A percentile compares a stretch with the other conserved stretches of the same genome.
Conservation (phyloP, 2,329 filamentous ascomycete genomes). For the Fusarium sp. region DNA sequence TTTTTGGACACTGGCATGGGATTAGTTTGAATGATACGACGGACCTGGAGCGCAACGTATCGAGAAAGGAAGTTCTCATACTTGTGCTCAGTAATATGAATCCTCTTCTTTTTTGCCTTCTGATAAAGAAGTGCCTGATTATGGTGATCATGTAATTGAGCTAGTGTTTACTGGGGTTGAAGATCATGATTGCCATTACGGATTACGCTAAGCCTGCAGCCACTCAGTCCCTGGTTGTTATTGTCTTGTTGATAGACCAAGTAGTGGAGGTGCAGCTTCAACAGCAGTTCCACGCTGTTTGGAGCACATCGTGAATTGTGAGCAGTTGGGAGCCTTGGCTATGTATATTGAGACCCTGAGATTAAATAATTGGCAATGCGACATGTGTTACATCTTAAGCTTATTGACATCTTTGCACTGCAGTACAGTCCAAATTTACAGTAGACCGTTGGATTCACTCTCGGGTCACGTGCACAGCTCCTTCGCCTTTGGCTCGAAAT, state of each 20-base stretch:
- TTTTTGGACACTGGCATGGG: constrained; percentile 33
- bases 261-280: background rate
- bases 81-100: constrained; percentile 43
- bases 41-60: constrained; percentile 13
- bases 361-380: too few species aligned
- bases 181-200: constrained; percentile 15
- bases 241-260: constrained; percentile 4
- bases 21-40: constrained; percentile 35
- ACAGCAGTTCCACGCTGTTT: background rate
- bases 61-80: constrained; percentile 23
- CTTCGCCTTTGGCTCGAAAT: constrained; percentile 47
- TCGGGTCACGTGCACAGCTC: constrained; percentile 49
- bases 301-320: background rate
- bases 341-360: too few species aligned
- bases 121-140: constrained; percentile 8
- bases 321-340: background rate
- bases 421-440: background rate
- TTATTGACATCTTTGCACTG: background rate
- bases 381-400: background rate
- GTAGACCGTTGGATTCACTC: constrained; percentile 4
- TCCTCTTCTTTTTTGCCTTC: constrained; percentile 17
- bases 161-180: background rate
- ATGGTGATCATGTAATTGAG: background rate
- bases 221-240: constrained; percentile 12
- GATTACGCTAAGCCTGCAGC: constrained; percentile 35